These are phyloP conservation scores for Cladobotryum protrusum DNA, from an alignment of 2,329 filamentous ascomycete genomes.

Conservation along the genomic window DNA sequence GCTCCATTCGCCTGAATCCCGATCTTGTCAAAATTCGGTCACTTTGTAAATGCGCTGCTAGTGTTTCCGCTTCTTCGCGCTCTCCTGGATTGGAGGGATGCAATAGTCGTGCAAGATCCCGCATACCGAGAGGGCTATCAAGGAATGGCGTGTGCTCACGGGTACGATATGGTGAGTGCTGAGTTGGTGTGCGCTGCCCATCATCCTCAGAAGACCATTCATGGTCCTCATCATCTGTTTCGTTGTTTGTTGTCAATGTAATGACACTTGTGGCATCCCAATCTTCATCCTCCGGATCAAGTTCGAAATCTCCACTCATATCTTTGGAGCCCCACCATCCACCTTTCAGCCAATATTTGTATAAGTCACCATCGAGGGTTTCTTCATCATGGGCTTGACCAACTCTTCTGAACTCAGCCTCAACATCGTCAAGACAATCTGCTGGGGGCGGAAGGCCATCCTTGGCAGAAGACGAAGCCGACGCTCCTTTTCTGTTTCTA, in stretches of 20 bases:
- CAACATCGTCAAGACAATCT: constrained; percentile 63
- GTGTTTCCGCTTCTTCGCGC: constrained; percentile 69
- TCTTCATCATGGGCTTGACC: constrained; percentile 47
- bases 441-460: neutral
- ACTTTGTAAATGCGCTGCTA: constrained; percentile 72
- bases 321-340: constrained; percentile 83
- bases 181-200: constrained; percentile 67
- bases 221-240: constrained; percentile 34
- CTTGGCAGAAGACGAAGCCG: neutral
- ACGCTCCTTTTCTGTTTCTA: neutral
- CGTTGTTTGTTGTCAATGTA: constrained; percentile 45
- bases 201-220: constrained; percentile 44
- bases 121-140: constrained; percentile 58
- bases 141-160: constrained; percentile 52
- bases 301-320: constrained; percentile 70
- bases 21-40: constrained; percentile 74
- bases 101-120: constrained; percentile 71
- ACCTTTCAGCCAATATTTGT: constrained; percentile 76
- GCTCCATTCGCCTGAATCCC: constrained; percentile 61
- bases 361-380: constrained; percentile 66
- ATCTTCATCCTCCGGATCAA: constrained; percentile 47
- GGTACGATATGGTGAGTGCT: constrained; percentile 42
- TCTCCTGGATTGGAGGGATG: constrained; percentile 74
- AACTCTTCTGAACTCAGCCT: constrained; percentile 66
- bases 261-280: constrained; percentile 76